Evolutionary conservation across 805 yeast genomes (phyloP).

Genomic region (Myxozyma monticola): DNA sequence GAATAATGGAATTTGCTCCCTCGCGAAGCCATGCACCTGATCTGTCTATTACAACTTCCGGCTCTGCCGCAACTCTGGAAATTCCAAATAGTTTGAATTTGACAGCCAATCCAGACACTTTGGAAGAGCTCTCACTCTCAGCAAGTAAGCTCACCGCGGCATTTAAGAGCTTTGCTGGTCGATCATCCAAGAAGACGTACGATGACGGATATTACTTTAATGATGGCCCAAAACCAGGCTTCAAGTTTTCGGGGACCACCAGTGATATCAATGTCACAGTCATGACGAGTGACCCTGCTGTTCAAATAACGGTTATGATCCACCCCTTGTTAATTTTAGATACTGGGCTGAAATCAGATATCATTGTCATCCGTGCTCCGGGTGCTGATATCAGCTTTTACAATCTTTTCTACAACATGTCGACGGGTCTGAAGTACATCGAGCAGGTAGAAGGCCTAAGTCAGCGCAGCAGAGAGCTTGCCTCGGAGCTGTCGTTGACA

Average conservation of each 20-base stretch:
- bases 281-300: background rate
- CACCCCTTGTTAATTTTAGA: conserved; percentile 4
- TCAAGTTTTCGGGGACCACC: conserved; percentile 3
- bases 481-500: conserved; percentile 1
- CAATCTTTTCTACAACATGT: background rate
- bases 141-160: background rate
- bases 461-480: background rate
- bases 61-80: background rate
- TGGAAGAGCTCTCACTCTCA: conserved; percentile 9
- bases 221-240: background rate
- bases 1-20: conserved; percentile 9
- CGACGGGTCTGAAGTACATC: background rate
- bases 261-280: conserved; percentile 1
- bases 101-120: conserved; percentile 1
- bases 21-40: conserved; percentile 8
- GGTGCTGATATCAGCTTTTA: conserved; percentile 6
- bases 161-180: conserved; percentile 2
- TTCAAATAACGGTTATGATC: background rate
- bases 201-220: background rate
- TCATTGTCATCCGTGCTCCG: conserved; percentile 1
- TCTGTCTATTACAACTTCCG: conserved; percentile 3
- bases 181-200: background rate
- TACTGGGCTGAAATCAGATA: conserved; percentile 1
- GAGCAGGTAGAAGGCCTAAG: conserved; percentile 2
- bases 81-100: conserved; percentile 14